Percentiles rank a stretch among this genome's conserved stretches.
These are phyloP conservation scores for Nigrograna mackinnonii DNA, from an alignment of 2,329 filamentous ascomycete genomes.

Conservation along the genomic window DNA sequence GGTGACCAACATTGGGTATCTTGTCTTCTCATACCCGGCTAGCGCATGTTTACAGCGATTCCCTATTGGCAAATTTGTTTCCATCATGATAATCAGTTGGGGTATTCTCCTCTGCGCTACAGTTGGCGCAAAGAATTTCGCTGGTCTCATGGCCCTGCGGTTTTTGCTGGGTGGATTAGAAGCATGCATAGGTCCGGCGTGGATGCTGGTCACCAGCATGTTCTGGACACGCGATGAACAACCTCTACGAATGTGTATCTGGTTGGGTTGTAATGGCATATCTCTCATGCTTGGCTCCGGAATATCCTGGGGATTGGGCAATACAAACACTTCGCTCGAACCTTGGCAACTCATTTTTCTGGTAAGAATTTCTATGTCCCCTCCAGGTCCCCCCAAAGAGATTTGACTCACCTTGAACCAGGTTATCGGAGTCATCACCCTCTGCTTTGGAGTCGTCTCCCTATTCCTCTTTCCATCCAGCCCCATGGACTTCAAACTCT, in stretches of 20 bases:
- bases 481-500: background rate
- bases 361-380: no score
- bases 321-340: background rate
- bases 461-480: background rate
- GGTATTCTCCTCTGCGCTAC: conserved; percentile 64
- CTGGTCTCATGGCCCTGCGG: conserved; percentile 62
- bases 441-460: no score
- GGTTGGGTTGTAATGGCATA: no score
- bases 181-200: conserved; percentile 50
- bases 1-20: no score
- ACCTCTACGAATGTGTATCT: no score
- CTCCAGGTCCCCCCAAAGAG: background rate
- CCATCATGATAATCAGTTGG: conserved; percentile 56
- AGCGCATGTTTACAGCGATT: no score
- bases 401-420: background rate
- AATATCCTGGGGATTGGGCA: background rate
- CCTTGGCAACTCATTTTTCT: background rate
- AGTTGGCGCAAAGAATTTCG: conserved; percentile 63
- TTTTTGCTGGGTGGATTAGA: conserved; percentile 72
- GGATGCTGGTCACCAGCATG: conserved; percentile 50
- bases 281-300: background rate
- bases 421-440: background rate
- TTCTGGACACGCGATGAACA: conserved; percentile 45
- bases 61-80: conserved; percentile 63
- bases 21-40: no score